Conservation (phyloP, 192 early-diverging fungal genomes). For the Backusella parvicylindrica region DNA sequence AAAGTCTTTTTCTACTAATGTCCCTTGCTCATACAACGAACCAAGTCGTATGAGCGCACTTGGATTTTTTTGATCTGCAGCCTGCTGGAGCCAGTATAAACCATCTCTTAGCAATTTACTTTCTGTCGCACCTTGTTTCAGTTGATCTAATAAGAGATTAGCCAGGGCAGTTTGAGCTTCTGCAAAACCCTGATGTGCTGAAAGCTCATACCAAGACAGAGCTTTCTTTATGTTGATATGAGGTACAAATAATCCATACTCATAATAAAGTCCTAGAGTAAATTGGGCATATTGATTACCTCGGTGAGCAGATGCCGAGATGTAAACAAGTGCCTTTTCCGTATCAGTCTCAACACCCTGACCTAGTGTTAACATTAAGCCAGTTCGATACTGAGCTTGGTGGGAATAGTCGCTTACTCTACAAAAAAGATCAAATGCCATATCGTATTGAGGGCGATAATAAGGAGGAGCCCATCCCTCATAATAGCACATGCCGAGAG, state of each 20-base stretch:
- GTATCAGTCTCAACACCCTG: conserved; percentile 18
- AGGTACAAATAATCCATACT: conserved; percentile 8
- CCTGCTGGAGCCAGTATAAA: not conserved
- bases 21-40: conserved; percentile 26
- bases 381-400: conserved; percentile 22
- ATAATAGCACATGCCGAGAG: conserved; percentile 22
- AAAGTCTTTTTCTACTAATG: conserved; percentile 13
- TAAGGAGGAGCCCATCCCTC: conserved; percentile 13
- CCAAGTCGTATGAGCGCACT: conserved; percentile 31
- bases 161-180: conserved; percentile 28
- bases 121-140: not conserved
- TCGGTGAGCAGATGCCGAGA: not conserved
- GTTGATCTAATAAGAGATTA: conserved; percentile 16
- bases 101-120: not conserved
- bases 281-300: conserved; percentile 19
- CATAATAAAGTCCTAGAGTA: conserved; percentile 21
- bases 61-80: conserved; percentile 15
- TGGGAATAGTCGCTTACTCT: conserved; percentile 4
- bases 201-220: conserved; percentile 12
- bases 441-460: not conserved
- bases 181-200: conserved; percentile 21
- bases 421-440: conserved; percentile 21
- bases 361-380: conserved; percentile 9
- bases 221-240: not conserved
- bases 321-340: conserved; percentile 10